These are phyloP conservation scores for Geotrichum phurueaensis DNA, from an alignment of 1,139 yeast species.

Conservation along the genomic window DNA sequence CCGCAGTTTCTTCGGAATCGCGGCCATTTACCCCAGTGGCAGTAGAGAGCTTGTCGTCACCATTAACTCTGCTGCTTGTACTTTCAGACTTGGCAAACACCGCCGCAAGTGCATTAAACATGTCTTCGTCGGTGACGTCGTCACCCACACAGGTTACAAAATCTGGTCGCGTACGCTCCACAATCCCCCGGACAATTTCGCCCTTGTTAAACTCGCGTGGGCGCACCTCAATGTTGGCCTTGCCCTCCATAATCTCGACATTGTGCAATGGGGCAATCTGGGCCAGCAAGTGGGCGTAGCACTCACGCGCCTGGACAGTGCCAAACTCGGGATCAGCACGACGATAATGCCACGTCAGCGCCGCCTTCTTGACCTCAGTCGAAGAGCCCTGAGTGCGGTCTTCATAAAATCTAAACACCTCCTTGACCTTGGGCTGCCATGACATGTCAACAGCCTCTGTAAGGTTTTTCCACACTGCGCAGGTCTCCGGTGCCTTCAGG, in stretches of 20 bases:
- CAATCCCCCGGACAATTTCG: conserved; percentile 79
- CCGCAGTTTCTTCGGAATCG: background rate
- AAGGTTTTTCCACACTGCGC: conserved; percentile 67
- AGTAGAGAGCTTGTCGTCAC: conserved; percentile 12
- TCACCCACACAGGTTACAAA: conserved; percentile 88
- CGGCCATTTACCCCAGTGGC: background rate
- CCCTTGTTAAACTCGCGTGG: conserved; percentile 93
- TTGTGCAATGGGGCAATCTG: conserved; percentile 63
- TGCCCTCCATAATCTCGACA: conserved; percentile 91
- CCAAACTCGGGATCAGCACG: conserved; percentile 91
- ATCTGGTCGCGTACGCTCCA: conserved; percentile 60
- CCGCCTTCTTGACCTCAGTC: conserved; percentile 83
- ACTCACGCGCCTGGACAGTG: conserved; percentile 68
- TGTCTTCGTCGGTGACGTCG: conserved; percentile 94
- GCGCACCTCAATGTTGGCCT: conserved; percentile 92
- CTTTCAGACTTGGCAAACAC: conserved; percentile 3
- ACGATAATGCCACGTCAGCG: conserved; percentile 95
- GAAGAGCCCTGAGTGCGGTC: conserved; percentile 85
- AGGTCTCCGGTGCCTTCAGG: conserved; percentile 58
- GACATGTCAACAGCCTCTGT: conserved; percentile 82
- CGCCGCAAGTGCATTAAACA: conserved; percentile 75
- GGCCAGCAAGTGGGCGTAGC: conserved; percentile 55
- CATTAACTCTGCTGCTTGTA: background rate
- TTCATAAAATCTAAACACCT: conserved; percentile 65
- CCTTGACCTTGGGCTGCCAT: conserved; percentile 82